Conservation (phyloP, 805 yeast species). For the Cyberlindnera suaveolens region DNA sequence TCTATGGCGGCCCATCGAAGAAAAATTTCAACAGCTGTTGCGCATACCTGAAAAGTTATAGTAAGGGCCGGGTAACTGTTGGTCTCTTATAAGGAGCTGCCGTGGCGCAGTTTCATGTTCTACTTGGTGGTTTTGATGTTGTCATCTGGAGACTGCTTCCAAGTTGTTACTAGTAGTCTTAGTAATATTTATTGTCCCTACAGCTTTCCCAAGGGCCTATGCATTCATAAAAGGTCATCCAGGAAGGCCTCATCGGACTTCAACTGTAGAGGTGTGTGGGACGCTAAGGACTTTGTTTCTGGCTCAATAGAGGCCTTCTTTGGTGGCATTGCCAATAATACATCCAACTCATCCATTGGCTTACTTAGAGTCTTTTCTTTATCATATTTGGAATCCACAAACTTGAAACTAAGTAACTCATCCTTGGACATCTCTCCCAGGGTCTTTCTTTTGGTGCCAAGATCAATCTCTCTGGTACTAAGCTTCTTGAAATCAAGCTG, state of each 20-base stretch:
- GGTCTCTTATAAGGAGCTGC: background rate
- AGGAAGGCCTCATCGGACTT: slow-evolving; percentile 19
- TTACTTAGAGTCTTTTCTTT: background rate
- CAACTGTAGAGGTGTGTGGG: slow-evolving; percentile 14
- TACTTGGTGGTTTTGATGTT: too few species aligned
- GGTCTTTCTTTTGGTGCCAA: slow-evolving; percentile 1
- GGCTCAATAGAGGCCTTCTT: background rate
- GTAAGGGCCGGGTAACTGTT: background rate
- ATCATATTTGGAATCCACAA: slow-evolving; percentile 5
- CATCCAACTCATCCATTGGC: background rate
- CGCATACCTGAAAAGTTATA: slow-evolving; percentile 5
- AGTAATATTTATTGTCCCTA: too few species aligned
- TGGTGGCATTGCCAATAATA: background rate
- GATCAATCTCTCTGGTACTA: slow-evolving; percentile 6
- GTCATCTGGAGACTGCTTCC: too few species aligned
- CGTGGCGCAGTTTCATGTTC: background rate
- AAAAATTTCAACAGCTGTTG: slow-evolving; percentile 11
- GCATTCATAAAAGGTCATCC: slow-evolving; percentile 13
- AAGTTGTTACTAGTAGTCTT: background rate
- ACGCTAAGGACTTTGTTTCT: background rate
- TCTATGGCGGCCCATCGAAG: background rate
- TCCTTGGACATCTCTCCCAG: slow-evolving; percentile 3
- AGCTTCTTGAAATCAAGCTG: slow-evolving; percentile 18
- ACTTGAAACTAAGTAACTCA: slow-evolving; percentile 11
- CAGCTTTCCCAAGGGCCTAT: too few species aligned